phyloP scores from a whole-genome alignment of 208 protist genomes.

The Naegleria fowleri region DNA sequence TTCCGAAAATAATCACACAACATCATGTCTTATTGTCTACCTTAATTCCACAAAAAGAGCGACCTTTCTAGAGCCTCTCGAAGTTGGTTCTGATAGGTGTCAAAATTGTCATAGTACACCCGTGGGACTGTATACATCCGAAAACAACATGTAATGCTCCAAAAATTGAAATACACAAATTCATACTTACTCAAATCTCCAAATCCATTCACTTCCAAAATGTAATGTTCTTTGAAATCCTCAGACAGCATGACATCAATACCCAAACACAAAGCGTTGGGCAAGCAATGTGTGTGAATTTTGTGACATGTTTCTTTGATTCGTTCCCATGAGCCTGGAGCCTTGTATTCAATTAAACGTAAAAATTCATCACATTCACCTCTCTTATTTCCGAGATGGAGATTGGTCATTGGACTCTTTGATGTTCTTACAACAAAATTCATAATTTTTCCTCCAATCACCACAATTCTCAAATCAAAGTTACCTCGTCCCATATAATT shows the following conservation, averaged over 20 bases:
- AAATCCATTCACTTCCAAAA: not conserved
- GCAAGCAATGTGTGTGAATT: not conserved
- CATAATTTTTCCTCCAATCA: not conserved
- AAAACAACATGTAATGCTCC: no score
- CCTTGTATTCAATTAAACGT: not conserved
- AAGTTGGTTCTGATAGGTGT: not conserved
- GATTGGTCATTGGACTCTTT: not conserved
- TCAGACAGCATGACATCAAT: not conserved
- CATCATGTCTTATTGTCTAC: no score
- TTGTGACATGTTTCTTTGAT: not conserved
- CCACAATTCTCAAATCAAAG: not conserved
- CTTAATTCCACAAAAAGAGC: no score
- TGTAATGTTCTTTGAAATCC: not conserved
- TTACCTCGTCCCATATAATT: not conserved
- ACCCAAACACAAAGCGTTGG: not conserved
- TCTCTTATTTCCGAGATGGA: not conserved
- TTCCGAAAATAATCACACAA: no score
- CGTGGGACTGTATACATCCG: not conserved
- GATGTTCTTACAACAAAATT: not conserved
- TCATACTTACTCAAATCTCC: not conserved
- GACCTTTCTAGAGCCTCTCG: not conserved
- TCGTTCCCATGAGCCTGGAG: not conserved
- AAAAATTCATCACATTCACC: not conserved
- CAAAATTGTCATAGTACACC: not conserved
- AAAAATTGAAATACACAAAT: no score